phyloP scores from a whole-genome alignment of 192 early-diverging fungal species.

The Thamnidium elegans region DNA sequence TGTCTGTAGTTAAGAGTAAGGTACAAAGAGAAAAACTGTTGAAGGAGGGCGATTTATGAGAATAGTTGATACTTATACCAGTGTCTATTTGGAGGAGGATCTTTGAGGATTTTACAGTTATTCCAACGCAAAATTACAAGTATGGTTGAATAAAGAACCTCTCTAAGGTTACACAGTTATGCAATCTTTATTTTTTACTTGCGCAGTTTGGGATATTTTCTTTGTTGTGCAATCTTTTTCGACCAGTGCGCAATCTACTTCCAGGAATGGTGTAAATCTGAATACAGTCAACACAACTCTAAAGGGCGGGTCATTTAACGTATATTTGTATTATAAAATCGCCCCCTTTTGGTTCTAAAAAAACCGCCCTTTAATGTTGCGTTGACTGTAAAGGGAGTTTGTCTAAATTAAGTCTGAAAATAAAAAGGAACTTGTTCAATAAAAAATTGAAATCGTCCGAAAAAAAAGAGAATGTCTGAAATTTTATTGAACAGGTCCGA shows the following conservation, averaged over 20 bases:
- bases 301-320: no score
- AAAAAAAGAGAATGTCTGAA: no score
- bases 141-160: conserved; percentile 9
- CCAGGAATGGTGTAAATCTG: no score
- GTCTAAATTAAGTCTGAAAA: no score
- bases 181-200: conserved; percentile 1
- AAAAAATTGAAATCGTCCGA: no score
- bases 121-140: neutral
- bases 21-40: conserved; percentile 3
- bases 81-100: conserved; percentile 5
- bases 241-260: neutral
- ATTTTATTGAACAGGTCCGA: no score
- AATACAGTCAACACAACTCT: neutral
- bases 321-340: no score
- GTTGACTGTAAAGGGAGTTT: no score
- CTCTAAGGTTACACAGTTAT: conserved; percentile 5
- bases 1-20: conserved; percentile 10
- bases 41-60: neutral
- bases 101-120: conserved; percentile 3
- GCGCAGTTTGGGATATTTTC: neutral
- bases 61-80: conserved; percentile 7
- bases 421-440: no score
- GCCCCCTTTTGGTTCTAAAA: no score
- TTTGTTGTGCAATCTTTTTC: conserved; percentile 9
- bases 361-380: no score